Evolutionary conservation across 2,329 filamentous ascomycete species (phyloP), one percentile per base, ranked within the genome.

Genomic region (Onygenales sp.): DNA sequence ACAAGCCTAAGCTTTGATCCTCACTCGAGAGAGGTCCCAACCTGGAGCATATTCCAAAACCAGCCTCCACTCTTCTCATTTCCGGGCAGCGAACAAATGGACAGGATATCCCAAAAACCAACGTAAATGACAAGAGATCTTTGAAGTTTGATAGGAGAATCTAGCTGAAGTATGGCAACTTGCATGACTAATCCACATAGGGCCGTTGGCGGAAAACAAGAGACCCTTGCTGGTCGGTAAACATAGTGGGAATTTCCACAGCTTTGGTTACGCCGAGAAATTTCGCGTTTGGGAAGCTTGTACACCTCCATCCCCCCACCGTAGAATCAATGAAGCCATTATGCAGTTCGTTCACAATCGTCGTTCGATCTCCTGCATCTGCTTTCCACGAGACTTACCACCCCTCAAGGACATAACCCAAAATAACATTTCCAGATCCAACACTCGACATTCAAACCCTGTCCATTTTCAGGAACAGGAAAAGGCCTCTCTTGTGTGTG

Each of bases 1-100:
- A 92, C 87, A 91, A 92, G 89, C 80, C 88, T 76, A 89, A 84
- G 77, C 89, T 90, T 89, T 94, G 89, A 94, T 85, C 76, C 87
- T 87, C 89, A 90, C 87, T 81, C 85, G 69, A 82, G 87, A 89
- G 89, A 89, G 87, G 87, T 89, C 88, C 89, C 78, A 72, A 71
- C 62, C 63, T 66, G 67, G 66, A 64, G 57, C 63, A 55, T 56
- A 53, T 54, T 46, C 50, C 53, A 51, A 45, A 36, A 39, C 53
- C 55, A 42, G 43, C 49, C 14, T 50, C 38, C 44, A 53, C 41
- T 36, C 52, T 55, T 50, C 45, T 9, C 27, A 31, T 43, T 17
- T 39, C 31, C 31, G 13, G 13, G 44, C 35, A 38, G 17, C 42
- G 32, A 45, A 21, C 27, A 27, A 43, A 3, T 27, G 32, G 45